These are phyloP conservation scores for Chalciporus pseudorubinellus DNA, from an alignment of 768 basidiomycete genomes.

Conservation along the genomic window DNA sequence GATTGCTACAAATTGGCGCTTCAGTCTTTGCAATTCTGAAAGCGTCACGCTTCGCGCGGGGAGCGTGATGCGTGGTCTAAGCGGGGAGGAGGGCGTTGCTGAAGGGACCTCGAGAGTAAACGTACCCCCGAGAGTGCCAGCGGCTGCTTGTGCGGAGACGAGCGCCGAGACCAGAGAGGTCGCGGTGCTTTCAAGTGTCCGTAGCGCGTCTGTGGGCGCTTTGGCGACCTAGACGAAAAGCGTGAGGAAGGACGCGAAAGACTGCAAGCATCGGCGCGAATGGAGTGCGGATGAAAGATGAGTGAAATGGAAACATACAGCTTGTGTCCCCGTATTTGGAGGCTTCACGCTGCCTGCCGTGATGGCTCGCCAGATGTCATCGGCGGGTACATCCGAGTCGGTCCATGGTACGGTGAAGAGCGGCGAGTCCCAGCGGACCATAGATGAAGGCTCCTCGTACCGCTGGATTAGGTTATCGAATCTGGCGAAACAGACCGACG, in stretches of 20 bases:
- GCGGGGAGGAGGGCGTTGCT: slow-evolving; percentile 34
- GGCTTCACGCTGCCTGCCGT: slow-evolving; percentile 80
- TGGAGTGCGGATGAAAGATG: neutral
- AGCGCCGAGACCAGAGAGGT: slow-evolving; percentile 69
- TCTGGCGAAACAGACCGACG: neutral
- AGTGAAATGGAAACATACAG: slow-evolving; percentile 45
- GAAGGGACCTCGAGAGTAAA: slow-evolving; percentile 33
- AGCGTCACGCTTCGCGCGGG: slow-evolving; percentile 74
- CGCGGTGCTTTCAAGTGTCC: slow-evolving; percentile 78
- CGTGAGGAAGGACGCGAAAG: neutral
- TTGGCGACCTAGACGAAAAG: slow-evolving; percentile 57
- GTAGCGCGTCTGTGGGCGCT: slow-evolving; percentile 86
- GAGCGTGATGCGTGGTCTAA: slow-evolving; percentile 53
- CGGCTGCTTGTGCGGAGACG: slow-evolving; percentile 58
- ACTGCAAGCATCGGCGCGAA: neutral
- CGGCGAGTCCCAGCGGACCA: slow-evolving; percentile 99
- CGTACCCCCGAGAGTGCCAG: slow-evolving; percentile 46
- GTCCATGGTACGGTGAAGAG: slow-evolving; percentile 82
- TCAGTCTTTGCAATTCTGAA: slow-evolving; percentile 83
- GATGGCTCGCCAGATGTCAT: slow-evolving; percentile 78
- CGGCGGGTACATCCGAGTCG: slow-evolving; percentile 61
- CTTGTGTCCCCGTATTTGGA: slow-evolving; percentile 80
- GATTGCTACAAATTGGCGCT: slow-evolving; percentile 86
- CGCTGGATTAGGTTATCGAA: slow-evolving; percentile 59
- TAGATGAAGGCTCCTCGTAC: slow-evolving; percentile 95